Evolutionary conservation across 2,329 filamentous ascomycete species (phyloP).

Genomic region (Fusarium sp.): DNA sequence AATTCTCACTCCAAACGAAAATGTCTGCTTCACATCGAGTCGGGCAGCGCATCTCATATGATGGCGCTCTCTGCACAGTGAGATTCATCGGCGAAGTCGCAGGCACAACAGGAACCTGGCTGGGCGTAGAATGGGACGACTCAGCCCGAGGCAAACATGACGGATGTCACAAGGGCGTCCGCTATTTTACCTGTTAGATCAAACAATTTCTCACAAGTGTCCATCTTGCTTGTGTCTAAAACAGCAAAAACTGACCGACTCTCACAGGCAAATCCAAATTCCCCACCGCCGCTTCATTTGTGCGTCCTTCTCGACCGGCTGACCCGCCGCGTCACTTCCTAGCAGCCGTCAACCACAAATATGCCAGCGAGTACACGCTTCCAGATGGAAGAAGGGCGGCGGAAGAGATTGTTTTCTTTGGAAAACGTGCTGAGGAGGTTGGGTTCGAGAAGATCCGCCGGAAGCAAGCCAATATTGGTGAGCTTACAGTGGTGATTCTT

Average conservation of each 20-base stretch:
- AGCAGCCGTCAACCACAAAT: conserved; percentile 84
- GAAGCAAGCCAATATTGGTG: conserved; percentile 80
- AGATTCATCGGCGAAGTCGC: conserved; percentile 83
- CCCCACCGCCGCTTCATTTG: conserved; percentile 84
- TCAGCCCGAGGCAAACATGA: conserved; percentile 87
- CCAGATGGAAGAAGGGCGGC: conserved; percentile 54
- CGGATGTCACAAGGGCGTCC: conserved; percentile 80
- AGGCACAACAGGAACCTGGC: conserved; percentile 83
- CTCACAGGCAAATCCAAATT: conserved; percentile 68
- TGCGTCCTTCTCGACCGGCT: conserved; percentile 78
- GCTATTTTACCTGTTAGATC: conserved; percentile 83
- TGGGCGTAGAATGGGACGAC: conserved; percentile 98
- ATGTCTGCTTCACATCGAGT: conserved; percentile 61
- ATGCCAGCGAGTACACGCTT: conserved; percentile 70
- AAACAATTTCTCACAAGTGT: not conserved
- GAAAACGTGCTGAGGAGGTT: conserved; percentile 90
- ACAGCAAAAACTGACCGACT: conserved; percentile 2
- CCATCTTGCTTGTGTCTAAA: not conserved
- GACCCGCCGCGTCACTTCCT: conserved; percentile 80
- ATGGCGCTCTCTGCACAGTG: conserved; percentile 82
- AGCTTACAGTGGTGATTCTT: conserved; percentile 84
- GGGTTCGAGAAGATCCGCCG: conserved; percentile 93
- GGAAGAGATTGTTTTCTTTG: conserved; percentile 74
- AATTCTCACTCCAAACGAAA: not conserved
- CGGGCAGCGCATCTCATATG: conserved; percentile 84